Base-by-base conservation (phyloP, 257 asterid genomes). In the Jaltomata sinuosa region DNA sequence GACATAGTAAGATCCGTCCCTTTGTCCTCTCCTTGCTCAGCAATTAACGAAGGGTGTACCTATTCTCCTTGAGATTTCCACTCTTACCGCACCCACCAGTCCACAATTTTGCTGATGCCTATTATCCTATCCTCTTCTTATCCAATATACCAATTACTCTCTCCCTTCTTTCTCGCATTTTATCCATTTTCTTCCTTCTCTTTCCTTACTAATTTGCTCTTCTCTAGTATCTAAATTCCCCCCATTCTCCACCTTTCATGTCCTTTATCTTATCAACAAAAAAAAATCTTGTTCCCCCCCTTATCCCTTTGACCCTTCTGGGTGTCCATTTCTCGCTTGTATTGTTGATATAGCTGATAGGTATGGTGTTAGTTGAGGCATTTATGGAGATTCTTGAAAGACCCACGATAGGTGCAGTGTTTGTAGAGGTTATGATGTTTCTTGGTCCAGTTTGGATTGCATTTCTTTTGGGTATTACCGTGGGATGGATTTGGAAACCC, bases 401-500 rank as follows among this genome's bases (percentile, higher is more conserved):
- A 87, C 97, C 98, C 69, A 87, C 94, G 16, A 85, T 87, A 21
- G 90, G 91, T 86, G 90, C 86, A 84, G 85, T 90, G 29, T 27
- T 93, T 54, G 36, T 87, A 25, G 96, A 93, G 91, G 62, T 94
- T 86, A 53, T 94, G 11, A 85, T 88, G 96, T 86, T 93, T 47
- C 49, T 96, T 61, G 95, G 91, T 83, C 96, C 98, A 52, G 91
- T 95, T 86, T 87, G 97, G 94, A 50, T 96, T 87, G 96, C 96
- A 38, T 94, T 97, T 87, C 19, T 94, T 57, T 10, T 91, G 64
- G 99, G 99, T 81, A 47, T 97, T 55, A 77, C 91, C 36, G 81
- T 91, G 31, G 98, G 99, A 31, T 97, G 99, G 99, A 93, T 88
- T 79, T 97, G 99, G 99, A 97, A 89, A 88, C 99, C 99, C 65